Evolutionary conservation across 75 land plant species (phyloP).

Genomic region (Isoetes taiwanensis): DNA sequence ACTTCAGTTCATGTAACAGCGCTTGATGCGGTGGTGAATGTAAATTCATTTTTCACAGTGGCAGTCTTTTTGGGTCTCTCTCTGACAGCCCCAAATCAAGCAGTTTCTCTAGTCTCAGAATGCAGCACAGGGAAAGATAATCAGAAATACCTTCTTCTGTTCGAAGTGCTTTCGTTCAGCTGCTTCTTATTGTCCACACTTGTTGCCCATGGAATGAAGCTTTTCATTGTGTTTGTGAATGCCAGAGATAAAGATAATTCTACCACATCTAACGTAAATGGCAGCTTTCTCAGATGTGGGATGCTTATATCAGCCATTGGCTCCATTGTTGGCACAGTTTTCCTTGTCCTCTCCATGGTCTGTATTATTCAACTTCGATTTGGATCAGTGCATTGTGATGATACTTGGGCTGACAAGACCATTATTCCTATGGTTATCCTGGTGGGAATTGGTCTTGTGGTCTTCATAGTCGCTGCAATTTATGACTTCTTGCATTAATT

Average conservation of each 20-base stretch:
- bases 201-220: slow-evolving; percentile 2
- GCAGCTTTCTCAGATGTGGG: neutral
- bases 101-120: neutral
- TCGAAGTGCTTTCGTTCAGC: slow-evolving; percentile 1
- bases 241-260: neutral
- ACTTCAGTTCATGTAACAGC: slow-evolving; percentile 7
- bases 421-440: too few species aligned
- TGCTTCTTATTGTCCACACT: neutral
- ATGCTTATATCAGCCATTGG: slow-evolving; percentile 1
- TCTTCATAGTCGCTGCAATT: too few species aligned
- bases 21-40: neutral
- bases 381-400: too few species aligned
- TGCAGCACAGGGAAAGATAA: neutral
- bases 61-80: neutral
- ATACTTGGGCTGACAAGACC: too few species aligned
- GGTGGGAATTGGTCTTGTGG: too few species aligned
- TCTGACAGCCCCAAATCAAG: neutral
- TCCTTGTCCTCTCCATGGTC: too few species aligned
- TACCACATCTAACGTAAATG: neutral
- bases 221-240: neutral
- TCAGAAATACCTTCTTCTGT: neutral
- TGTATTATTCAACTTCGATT: too few species aligned
- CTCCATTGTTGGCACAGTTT: neutral
- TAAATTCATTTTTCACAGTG: slow-evolving; percentile 3
- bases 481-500: too few species aligned